A percentile compares a stretch with the other conserved stretches of the same genome.
Evolutionary conservation across 805 yeast genomes (phyloP).

Genomic region (Scheffersomyces lignosus): DNA sequence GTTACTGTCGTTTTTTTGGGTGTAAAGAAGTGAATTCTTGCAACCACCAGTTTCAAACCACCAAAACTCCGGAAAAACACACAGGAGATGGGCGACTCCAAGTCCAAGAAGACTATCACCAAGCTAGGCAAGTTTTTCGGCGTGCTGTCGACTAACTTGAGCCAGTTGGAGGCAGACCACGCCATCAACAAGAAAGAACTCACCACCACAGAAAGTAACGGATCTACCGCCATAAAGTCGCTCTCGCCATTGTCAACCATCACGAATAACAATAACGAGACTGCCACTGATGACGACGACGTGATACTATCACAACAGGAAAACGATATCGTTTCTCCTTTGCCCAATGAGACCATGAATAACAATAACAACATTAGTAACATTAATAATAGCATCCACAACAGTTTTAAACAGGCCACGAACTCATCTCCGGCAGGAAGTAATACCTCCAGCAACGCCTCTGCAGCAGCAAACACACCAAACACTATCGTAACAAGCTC

Average conservation of each 20-base stretch:
- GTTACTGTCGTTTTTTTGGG: too few relatives aligned
- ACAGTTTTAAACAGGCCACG: not conserved
- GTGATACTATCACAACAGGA: constrained; percentile 1
- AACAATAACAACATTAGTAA: not conserved
- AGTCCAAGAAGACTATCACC: constrained; percentile 21
- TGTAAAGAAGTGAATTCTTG: too few relatives aligned
- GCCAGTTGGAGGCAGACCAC: not conserved
- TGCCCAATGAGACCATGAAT: constrained; percentile 5
- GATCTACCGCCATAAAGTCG: too few relatives aligned
- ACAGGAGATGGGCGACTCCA: constrained; percentile 25
- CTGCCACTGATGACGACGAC: constrained; percentile 5
- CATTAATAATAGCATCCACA: not conserved
- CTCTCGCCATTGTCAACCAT: too few relatives aligned
- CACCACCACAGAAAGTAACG: too few relatives aligned
- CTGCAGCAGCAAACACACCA: constrained; percentile 1
- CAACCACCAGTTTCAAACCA: too few relatives aligned
- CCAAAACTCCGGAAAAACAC: too few relatives aligned
- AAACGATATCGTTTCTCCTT: constrained; percentile 11
- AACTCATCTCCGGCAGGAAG: too few relatives aligned
- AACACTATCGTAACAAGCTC: not conserved
- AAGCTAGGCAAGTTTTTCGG: constrained; percentile 27
- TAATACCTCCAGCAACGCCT: too few relatives aligned
- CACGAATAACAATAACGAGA: too few relatives aligned
- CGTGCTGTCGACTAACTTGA: constrained; percentile 17
- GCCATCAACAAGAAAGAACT: not conserved